Conservation (phyloP, 371 early-diverging fungal species). For the Syncephalis fuscata region DNA sequence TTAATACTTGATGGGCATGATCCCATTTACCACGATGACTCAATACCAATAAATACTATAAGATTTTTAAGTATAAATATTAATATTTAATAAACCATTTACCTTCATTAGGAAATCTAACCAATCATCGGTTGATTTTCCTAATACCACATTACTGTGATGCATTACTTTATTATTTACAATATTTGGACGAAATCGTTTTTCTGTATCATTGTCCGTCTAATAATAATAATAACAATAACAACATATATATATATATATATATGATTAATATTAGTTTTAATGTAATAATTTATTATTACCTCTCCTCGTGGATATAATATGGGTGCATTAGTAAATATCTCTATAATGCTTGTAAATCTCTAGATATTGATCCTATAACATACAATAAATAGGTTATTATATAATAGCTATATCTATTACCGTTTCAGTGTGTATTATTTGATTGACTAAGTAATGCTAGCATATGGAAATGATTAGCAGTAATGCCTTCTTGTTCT, state of each 20-base stretch:
- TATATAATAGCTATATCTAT: too few relatives aligned
- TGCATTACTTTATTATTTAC: background rate
- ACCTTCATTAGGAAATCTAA: slow-evolving; percentile 39
- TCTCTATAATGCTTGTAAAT: background rate
- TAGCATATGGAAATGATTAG: too few relatives aligned
- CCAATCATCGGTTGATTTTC: slow-evolving; percentile 42
- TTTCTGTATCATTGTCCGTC: too few relatives aligned
- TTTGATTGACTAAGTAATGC: too few relatives aligned
- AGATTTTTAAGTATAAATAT: too few relatives aligned
- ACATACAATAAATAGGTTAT: too few relatives aligned
- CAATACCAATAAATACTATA: slow-evolving; percentile 39
- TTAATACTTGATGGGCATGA: slow-evolving; percentile 42
- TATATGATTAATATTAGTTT: too few relatives aligned
- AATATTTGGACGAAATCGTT: too few relatives aligned
- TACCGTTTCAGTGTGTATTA: background rate
- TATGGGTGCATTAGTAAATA: background rate
- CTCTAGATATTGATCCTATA: background rate
- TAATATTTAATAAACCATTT: slow-evolving; percentile 1
- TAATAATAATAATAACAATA: too few relatives aligned
- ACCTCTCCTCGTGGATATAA: background rate
- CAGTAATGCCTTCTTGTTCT: too few relatives aligned
- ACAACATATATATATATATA: too few relatives aligned
- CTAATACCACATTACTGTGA: slow-evolving; percentile 3
- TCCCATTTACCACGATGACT: slow-evolving; percentile 30
- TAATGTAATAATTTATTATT: too few relatives aligned